These are phyloP conservation scores for Inga laurina DNA, from an alignment of 306 rosid genomes.

Conservation along the genomic window DNA sequence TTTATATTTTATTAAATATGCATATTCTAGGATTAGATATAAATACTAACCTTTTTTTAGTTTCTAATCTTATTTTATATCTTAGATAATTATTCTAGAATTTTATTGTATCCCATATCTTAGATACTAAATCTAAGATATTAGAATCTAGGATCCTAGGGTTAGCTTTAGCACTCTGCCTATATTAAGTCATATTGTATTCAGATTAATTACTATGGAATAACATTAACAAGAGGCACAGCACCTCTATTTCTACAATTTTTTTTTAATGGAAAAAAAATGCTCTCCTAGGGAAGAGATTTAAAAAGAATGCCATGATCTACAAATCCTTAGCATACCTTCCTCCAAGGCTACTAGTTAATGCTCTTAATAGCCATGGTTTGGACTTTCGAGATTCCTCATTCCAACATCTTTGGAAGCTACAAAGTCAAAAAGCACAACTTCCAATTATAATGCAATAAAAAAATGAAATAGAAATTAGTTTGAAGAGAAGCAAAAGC, in stretches of 20 bases:
- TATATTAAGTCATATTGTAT: background rate
- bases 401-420: constrained; percentile 85
- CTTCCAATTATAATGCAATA: constrained; percentile 16
- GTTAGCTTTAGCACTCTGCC: background rate
- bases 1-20: background rate
- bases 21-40: background rate
- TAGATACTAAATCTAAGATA: background rate
- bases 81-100: background rate
- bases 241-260: background rate
- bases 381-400: constrained; percentile 74
- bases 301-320: background rate
- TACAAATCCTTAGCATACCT: constrained; percentile 53
- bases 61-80: background rate
- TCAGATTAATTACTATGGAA: background rate
- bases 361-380: constrained; percentile 95
- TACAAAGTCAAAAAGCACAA: constrained; percentile 39
- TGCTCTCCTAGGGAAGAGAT: background rate
- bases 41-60: background rate
- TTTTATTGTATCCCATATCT: background rate
- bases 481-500: constrained; percentile 20
- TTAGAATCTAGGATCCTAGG: background rate
- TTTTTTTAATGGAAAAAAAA: background rate
- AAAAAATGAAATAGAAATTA: constrained; percentile 13
- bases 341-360: constrained; percentile 82
- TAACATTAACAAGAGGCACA: background rate